Conservation (phyloP, 2,329 filamentous ascomycete species). For the Metarhizium guizhouense region DNA sequence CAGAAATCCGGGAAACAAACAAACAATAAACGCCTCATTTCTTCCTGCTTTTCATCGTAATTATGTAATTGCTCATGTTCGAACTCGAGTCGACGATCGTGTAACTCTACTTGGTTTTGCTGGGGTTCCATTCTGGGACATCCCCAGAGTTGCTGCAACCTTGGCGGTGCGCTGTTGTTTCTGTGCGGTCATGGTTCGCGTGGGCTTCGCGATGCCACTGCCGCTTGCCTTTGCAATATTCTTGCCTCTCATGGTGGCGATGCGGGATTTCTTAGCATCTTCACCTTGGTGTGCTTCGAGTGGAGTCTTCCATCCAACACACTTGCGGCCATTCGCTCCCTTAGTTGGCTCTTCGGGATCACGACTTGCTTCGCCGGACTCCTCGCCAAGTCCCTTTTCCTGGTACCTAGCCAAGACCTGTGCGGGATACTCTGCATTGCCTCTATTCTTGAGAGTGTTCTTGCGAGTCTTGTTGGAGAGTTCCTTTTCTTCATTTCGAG, state of each 20-base stretch:
- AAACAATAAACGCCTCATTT: not conserved
- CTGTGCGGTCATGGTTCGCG: slow-evolving; percentile 11
- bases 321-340: slow-evolving; percentile 16
- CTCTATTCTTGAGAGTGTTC: slow-evolving; percentile 28
- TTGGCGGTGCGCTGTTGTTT: slow-evolving; percentile 18
- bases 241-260: slow-evolving; percentile 10
- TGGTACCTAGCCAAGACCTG: slow-evolving; percentile 23
- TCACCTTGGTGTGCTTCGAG: slow-evolving; percentile 18
- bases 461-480: slow-evolving; percentile 22
- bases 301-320: slow-evolving; percentile 26
- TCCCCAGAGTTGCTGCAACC: slow-evolving; percentile 23
- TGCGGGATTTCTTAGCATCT: slow-evolving; percentile 15
- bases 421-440: slow-evolving; percentile 24
- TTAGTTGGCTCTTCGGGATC: not conserved
- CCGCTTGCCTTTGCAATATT: slow-evolving; percentile 14
- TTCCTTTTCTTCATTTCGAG: slow-evolving; percentile 21
- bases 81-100: slow-evolving; percentile 13
- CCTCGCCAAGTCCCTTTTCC: slow-evolving; percentile 14
- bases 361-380: not conserved
- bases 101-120: slow-evolving; percentile 22
- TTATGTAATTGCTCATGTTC: slow-evolving; percentile 1
- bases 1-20: too few species aligned
- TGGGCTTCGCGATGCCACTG: slow-evolving; percentile 22
- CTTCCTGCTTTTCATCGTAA: not conserved
- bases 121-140: slow-evolving; percentile 25